These are phyloP conservation scores for Cystobasidium onofrii DNA, from an alignment of 768 basidiomycete genomes.

Conservation along the genomic window DNA sequence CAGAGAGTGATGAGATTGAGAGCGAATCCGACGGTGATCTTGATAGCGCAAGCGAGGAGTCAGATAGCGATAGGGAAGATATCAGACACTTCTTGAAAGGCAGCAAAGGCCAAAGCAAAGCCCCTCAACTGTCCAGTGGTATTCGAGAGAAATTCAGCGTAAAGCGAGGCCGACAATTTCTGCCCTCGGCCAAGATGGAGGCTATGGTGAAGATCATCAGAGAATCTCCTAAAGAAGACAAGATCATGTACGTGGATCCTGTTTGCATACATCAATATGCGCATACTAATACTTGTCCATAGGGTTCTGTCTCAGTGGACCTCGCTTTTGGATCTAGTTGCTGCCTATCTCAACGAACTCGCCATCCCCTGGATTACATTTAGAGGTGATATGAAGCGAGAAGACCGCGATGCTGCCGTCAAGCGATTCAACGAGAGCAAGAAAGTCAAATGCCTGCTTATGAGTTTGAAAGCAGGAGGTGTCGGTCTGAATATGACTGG, in stretches of 20 bases:
- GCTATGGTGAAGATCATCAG: not conserved
- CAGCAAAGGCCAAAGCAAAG: not conserved
- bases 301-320: not conserved
- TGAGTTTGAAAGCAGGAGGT: conserved; percentile 2
- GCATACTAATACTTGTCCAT: not conserved
- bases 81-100: not conserved
- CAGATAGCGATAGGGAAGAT: not conserved
- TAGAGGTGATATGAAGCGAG: not conserved
- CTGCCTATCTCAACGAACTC: not conserved
- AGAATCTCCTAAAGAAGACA: not conserved
- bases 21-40: not conserved
- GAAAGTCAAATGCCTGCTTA: not conserved
- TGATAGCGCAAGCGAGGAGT: not conserved
- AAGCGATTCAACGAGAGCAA: not conserved
- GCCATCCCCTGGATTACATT: not conserved
- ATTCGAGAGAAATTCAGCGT: not conserved
- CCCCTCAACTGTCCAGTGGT: not conserved
- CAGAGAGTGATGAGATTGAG: not conserved
- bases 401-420: conserved; percentile 1
- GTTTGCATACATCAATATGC: not conserved
- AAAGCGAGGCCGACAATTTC: not conserved
- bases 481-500: conserved; percentile 12
- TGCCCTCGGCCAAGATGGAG: not conserved
- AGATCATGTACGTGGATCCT: not conserved
- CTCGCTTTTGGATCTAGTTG: not conserved